Percentiles rank a stretch among this genome's conserved stretches.
Evolutionary conservation across 768 basidiomycete species (phyloP).

Genomic region (Gymnopilus dilepis): DNA sequence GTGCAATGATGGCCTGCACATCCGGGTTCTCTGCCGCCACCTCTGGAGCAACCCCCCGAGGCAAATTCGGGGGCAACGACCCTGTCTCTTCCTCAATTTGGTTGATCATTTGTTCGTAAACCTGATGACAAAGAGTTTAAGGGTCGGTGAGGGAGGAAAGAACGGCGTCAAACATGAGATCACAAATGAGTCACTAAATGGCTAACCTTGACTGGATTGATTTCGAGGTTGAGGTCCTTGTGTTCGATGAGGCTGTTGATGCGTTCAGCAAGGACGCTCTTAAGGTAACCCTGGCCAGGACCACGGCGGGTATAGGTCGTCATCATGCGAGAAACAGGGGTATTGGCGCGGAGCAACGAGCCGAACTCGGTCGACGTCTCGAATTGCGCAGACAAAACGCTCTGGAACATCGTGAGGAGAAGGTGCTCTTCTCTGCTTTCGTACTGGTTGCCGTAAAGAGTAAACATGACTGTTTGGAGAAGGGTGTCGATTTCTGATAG

Average conservation of each 20-base stretch:
- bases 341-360: constrained; percentile 97
- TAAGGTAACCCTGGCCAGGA: constrained; percentile 97
- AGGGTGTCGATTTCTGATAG: constrained; percentile 98
- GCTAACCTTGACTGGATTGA: constrained; percentile 94
- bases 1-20: constrained; percentile 97
- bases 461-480: constrained; percentile 99
- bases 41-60: constrained; percentile 93
- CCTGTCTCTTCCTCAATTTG: constrained; percentile 99
- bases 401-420: constrained; percentile 99
- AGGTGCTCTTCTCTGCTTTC: constrained; percentile 98
- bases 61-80: constrained; percentile 86
- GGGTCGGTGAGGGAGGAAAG: constrained; percentile 1
- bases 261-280: constrained; percentile 95
- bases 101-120: constrained; percentile 99
- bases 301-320: constrained; percentile 99
- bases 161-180: not conserved
- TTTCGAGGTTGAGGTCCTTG: constrained; percentile 98
- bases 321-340: constrained; percentile 99
- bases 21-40: constrained; percentile 93
- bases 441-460: constrained; percentile 98
- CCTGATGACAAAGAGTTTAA: constrained; percentile 49
- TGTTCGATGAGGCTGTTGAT: constrained; percentile 99
- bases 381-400: constrained; percentile 97
- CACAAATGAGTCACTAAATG: not conserved
- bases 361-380: constrained; percentile 99